These are phyloP conservation scores for Backusella liffmaniae DNA, from an alignment of 192 early-diverging fungal genomes.

Conservation along the genomic window DNA sequence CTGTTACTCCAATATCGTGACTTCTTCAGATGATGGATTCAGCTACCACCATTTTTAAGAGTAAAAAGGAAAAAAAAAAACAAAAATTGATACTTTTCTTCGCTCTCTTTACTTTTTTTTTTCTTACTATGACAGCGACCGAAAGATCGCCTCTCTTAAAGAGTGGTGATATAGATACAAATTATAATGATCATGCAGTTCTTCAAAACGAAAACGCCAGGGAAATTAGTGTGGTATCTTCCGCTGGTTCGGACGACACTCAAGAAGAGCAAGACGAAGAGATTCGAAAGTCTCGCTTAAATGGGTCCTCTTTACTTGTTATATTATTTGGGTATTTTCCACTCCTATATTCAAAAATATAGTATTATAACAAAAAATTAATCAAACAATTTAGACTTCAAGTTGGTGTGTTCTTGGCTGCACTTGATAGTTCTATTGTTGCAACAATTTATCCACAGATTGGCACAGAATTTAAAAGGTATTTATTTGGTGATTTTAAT, in stretches of 20 bases:
- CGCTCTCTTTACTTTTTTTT: neutral
- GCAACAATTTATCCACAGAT: slow-evolving; percentile 34
- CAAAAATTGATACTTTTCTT: too few species aligned
- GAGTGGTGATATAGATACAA: neutral
- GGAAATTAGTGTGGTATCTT: neutral
- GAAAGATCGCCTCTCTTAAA: neutral
- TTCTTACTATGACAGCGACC: neutral
- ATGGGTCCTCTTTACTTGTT: slow-evolving; percentile 14
- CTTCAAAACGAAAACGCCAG: neutral
- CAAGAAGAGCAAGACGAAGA: neutral
- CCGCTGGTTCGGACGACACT: neutral
- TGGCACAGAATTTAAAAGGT: slow-evolving; percentile 37
- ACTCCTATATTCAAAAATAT: neutral
- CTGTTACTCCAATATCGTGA: too few species aligned
- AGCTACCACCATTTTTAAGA: too few species aligned
- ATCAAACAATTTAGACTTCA: slow-evolving; percentile 18
- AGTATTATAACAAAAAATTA: neutral
- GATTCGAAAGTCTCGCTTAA: slow-evolving; percentile 7
- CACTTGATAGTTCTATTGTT: slow-evolving; percentile 37
- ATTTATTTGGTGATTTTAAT: neutral
- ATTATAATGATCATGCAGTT: neutral
- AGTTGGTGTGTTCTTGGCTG: slow-evolving; percentile 31
- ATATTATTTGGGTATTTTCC: slow-evolving; percentile 14
- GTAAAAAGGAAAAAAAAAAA: too few species aligned
- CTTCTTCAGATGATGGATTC: too few species aligned